Base-by-base conservation (phyloP, 768 basidiomycete species). In the Auricularia sp. region DNA sequence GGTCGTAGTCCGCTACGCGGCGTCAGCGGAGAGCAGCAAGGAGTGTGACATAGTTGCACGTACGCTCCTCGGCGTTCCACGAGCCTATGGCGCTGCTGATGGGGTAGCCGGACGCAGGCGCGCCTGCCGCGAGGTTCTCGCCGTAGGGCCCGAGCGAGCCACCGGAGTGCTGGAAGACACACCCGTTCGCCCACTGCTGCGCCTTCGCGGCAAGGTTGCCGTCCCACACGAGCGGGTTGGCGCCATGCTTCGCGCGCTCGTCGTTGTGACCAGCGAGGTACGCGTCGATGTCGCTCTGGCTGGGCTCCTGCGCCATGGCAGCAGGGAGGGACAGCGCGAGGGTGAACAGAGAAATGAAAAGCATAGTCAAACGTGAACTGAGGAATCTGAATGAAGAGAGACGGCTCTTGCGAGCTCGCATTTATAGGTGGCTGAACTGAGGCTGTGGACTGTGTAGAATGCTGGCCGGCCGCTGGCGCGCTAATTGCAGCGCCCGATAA, bases 71-170 rank as follows among this genome's bases (percentile, higher is more conserved):
- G 69, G 80, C 81, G 3, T 83, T 81, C 90, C 88, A 91, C 6
- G 76, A 74, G 66, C 80, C 75, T 67, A 90, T 74, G 18, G 81
- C 87, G 0, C 72, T 54, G 11, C 73, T 62, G 65, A 88, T 84
- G 8, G 39, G 39, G 39, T 42, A 42, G 60, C 70, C 75, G 70
- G 80, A 87, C 34, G 68, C 70, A 16, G 84, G 86, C n/a, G 86
- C 85, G 11, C 87, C 88, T 62, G 87, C 88, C 64, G 88, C 86
- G 66, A 90, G 74, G 69, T 91, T 90, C 75, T 90, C 88, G 71
- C 88, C 89, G 67, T 78, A 83, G 3, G 79, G 76, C 3, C 88
- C 88, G 36, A 89, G 79, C 35, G 76, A 72, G 35, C 88, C 88
- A 23, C 81, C 81, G 12, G 87, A 88, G 71, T 93, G 91, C 67